phyloP scores from a whole-genome alignment of 805 yeast genomes.

The Wickerhamiella siamensis region DNA sequence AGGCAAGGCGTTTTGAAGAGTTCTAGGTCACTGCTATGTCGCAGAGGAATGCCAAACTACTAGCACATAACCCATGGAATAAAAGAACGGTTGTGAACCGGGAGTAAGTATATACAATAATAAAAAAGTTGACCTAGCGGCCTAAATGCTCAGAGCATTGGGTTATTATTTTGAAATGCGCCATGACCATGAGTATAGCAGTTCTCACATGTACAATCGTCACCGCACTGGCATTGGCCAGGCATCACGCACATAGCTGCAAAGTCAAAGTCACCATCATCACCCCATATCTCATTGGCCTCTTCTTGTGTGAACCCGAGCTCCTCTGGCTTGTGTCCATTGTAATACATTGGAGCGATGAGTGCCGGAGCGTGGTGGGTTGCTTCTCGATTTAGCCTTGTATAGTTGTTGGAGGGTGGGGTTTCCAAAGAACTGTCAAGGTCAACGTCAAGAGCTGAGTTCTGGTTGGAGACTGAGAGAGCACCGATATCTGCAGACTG shows the following conservation, averaged over 20 bases:
- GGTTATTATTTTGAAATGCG: too few species aligned
- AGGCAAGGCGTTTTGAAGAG: too few species aligned
- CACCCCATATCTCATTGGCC: constrained; percentile 18
- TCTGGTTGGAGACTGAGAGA: not conserved
- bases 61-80: too few species aligned
- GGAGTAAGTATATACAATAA: too few species aligned
- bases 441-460: not conserved
- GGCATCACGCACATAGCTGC: constrained; percentile 27
- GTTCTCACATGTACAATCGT: constrained; percentile 24
- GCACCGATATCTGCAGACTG: not conserved
- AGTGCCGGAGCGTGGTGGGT: constrained; percentile 16
- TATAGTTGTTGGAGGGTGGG: not conserved
- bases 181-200: constrained; percentile 18
- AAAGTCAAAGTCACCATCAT: constrained; percentile 18
- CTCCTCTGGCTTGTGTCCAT: constrained; percentile 14
- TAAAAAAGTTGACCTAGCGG: not conserved
- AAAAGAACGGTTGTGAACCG: too few species aligned
- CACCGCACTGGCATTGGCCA: constrained; percentile 28
- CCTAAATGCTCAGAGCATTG: too few species aligned
- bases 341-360: constrained; percentile 25
- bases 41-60: too few species aligned
- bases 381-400: not conserved
- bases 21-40: too few species aligned
- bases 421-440: not conserved
- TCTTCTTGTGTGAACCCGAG: constrained; percentile 19